Evolutionary conservation across 2,329 filamentous ascomycete genomes (phyloP), one percentile per base, ranked within the genome.

Genomic region (Chrysoporthe cubensis): DNA sequence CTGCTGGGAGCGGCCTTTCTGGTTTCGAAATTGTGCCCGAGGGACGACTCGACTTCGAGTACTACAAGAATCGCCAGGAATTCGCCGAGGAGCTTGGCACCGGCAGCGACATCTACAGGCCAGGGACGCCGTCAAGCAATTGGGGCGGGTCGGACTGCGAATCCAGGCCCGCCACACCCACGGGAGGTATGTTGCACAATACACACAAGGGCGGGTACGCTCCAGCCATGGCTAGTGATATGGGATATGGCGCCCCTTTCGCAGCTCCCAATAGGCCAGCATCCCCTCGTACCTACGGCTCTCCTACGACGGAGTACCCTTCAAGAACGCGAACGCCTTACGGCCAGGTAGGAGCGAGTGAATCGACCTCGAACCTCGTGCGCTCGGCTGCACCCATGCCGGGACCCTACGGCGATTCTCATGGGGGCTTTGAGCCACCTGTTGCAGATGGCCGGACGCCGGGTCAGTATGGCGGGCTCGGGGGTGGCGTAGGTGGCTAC

Each of bases 11-110:
- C 8, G 71, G 74, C 14, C 74, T 91, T 5, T 88, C 90, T 0
- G 93, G 93, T 0, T 97, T 97, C 78, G 95, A 98, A 78, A 89
- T 97, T 67, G 94, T 98, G 0, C 89, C 92, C 0, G 95, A 98
- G 74, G 87, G 87, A 65, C 89, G 93, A 61, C 90, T 97, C 78
- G 94, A 97, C 77, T 97, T 96, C 76, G 90, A 93, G 69, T 95
- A 93, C 80, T 98, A 90, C 84, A 97, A 97, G 79, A 91, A 97
- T 78, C 86, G 93, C 1, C 87, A 92, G 2, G 95, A 97, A 73
- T 97, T 98, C 79, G 89, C 89, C 1, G 90, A 94, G 13, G 92
- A 96, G 7, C 90, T 87, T 70, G 91, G 90, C 3, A 84, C 81
- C 16, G 79, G 85, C 1, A 80, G 82, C 34, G 90, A 91, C 70